Evolutionary conservation across 2,329 filamentous ascomycete species (phyloP), one percentile per base, ranked within the genome.

Genomic region (Shiraia sp.): DNA sequence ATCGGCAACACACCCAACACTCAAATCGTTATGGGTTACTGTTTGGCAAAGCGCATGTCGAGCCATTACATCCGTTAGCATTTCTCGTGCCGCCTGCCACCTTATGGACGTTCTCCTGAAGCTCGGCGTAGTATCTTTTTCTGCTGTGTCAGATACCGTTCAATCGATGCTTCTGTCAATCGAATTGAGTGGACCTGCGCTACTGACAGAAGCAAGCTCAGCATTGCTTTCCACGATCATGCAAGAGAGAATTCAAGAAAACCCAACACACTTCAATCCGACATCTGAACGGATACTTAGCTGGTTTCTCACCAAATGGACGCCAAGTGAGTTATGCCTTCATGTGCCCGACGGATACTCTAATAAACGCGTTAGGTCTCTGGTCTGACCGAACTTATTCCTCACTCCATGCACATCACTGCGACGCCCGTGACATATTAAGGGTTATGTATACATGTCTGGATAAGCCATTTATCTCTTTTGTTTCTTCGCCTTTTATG

Each of bases 291-390:
- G 87, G 56, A 79, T 93, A 25, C 80, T 93, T 41, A 79, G 83
- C 55, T 99, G 93, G 93, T 68, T 93, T 1, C 84, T 90, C 55
- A 79, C 83, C 24, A 85, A 80, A 57, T 99, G 92, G 90, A 84
- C 83, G 52, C 87, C 90, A 51, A 84, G 88, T 92, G 75, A 65
- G 79, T 68, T 14, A 8, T 22, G 8, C 19, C 22, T 29, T 4
- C 12, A 3, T 10, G 9, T 2, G 9, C 7, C 14, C 23, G 1
- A n/a, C 23, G 1, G 2, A 2, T 14, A 7, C n/a, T 10, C 4
- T 14, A 34, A 42, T 36, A 45, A 63, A 40, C n/a, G 25, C 12
- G 28, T 10, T 23, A 72, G 68, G 68, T 55, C 71, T 69, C 3
- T 72, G 78, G 49, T 70, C 74, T 13, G 89, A 95, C 58, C 74